Base-by-base conservation (phyloP, 2,329 filamentous ascomycete species). In the Dothidotthia symphoricarpi region DNA sequence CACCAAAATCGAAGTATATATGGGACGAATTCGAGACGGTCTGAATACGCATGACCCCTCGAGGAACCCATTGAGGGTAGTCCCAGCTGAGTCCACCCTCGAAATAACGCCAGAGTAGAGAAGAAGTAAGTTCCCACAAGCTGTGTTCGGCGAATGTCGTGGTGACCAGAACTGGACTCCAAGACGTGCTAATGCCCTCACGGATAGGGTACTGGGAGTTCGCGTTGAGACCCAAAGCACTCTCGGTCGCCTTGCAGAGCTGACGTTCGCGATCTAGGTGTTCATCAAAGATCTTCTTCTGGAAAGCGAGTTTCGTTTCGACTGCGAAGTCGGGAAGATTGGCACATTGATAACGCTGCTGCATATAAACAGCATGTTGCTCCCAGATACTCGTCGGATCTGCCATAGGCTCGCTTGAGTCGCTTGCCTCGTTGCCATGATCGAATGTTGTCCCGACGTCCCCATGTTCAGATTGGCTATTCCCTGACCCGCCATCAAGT, bases 271-370 rank as follows among this genome's bases (percentile, higher is more conserved):
- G 27, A 27, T 29, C 26, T 14, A 22, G 10, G 16, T 35, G 33
- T 6, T 17, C 14, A 22, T 35, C 33, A 17, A 28, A 35, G 11
- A 29, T 10, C n/a, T 35, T 35, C 33, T 35, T 35, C 12, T 35
- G 25, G 33, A 29, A 35, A 29, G 33, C 24, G 15, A 35, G 33
- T 16, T 28, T 35, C 16, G 33, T 35, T 28, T 35, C 25, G 14
- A 16, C 17, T 6, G 33, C 25, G 17, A 35, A 35, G 9, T 29
- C 5, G 9, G 25, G 33, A 14, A 35, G 33, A 13, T 27, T 16
- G 16, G 33, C 16, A 9, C 12, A 12, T 28, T 13, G 25, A 17
- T 35, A 35, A 10, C 25, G 33, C 16, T 35, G 15, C 17, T 35
- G 25, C 33, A 35, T 35, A 16, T 35, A 16, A n/a, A 35, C 14